Conservation (phyloP, 768 basidiomycete genomes). For the Macrocybe gigantea region DNA sequence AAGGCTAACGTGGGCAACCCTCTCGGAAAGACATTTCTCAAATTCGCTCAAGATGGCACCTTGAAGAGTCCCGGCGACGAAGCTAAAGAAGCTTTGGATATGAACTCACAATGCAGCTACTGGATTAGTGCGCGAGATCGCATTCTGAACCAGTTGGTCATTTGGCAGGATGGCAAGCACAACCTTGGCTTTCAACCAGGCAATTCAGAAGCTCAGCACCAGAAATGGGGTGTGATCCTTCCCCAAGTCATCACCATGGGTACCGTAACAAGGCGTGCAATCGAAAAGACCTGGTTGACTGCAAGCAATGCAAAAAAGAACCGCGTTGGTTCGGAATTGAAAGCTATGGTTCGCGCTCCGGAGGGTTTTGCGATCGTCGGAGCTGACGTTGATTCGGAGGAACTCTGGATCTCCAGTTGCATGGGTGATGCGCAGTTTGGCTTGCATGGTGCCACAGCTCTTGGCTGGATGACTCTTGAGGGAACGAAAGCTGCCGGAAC, state of each 20-base stretch:
- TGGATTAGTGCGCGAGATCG: conserved; percentile 96
- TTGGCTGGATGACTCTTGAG: conserved; percentile 99
- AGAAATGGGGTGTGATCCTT: conserved; percentile 86
- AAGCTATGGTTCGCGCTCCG: conserved; percentile 95
- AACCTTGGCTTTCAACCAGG: conserved; percentile 45
- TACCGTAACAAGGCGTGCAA: conserved; percentile 94
- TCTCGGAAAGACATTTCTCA: conserved; percentile 83
- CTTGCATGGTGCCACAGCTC: conserved; percentile 89
- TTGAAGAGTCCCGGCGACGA: conserved; percentile 77
- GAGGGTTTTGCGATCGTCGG: conserved; percentile 92
- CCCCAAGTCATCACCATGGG: conserved; percentile 99
- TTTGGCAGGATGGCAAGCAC: conserved; percentile 59
- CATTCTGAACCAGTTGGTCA: conserved; percentile 87
- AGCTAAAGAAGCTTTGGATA: conserved; percentile 79
- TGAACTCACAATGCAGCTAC: conserved; percentile 94
- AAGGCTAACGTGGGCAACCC: conserved; percentile 93
- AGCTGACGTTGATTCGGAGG: conserved; percentile 98
- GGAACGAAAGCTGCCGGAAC: conserved; percentile 94
- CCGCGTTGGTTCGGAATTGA: conserved; percentile 96
- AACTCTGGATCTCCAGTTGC: conserved; percentile 97
- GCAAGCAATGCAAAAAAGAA: conserved; percentile 98
- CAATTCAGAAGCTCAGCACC: conserved; percentile 15
- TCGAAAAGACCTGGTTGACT: conserved; percentile 97
- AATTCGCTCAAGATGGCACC: conserved; percentile 82
- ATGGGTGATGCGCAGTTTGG: conserved; percentile 99